A percentile compares a stretch with the other conserved stretches of the same genome.
Evolutionary conservation across 2,329 filamentous ascomycete genomes (phyloP).

Genomic region (Colletotrichum gigasporum): DNA sequence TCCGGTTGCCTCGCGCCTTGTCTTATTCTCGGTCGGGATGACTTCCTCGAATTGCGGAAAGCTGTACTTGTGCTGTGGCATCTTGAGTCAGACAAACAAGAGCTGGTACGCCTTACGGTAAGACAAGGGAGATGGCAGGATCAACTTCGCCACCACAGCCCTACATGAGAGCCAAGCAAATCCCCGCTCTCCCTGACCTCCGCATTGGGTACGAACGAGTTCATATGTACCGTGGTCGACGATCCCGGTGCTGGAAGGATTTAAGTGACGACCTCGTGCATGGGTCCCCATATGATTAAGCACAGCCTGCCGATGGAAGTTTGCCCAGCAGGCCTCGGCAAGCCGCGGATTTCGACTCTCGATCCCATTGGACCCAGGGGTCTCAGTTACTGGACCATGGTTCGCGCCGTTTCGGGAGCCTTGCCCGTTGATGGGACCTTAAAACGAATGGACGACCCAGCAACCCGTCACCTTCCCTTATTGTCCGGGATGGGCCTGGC

Average conservation of each 20-base stretch:
- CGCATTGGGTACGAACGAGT: slow-evolving; percentile 8
- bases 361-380: not conserved
- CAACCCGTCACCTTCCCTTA: not conserved
- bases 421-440: not conserved
- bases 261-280: slow-evolving; percentile 14
- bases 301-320: not conserved
- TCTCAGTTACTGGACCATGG: not conserved
- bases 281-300: not conserved
- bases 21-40: not conserved
- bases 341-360: not conserved
- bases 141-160: slow-evolving; percentile 16
- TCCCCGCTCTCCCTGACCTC: not conserved
- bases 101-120: not conserved
- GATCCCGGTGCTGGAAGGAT: slow-evolving; percentile 11
- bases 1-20: not conserved
- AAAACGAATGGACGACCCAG: slow-evolving; percentile 6
- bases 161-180: not conserved
- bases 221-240: not conserved
- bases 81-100: not conserved
- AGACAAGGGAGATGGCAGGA: slow-evolving; percentile 10
- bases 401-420: not conserved
- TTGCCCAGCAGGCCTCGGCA: not conserved
- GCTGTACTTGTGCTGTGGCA: not conserved
- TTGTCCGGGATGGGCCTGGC: not conserved
- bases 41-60: not conserved